Base-by-base conservation (phyloP, 108 stramenopile genomes). In the Parietichytrium sp. region DNA sequence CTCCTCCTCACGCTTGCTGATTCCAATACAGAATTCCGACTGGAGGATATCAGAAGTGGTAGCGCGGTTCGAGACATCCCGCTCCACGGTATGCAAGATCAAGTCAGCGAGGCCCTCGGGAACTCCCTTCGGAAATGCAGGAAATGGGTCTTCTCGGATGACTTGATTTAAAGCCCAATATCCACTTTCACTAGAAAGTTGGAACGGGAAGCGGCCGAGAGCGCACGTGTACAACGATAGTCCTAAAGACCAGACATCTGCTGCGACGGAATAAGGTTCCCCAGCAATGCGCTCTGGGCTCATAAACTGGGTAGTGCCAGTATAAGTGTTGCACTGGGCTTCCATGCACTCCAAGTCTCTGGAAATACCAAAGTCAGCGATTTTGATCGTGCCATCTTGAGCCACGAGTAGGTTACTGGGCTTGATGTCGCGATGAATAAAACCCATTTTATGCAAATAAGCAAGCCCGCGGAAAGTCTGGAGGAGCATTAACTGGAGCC, bases 301-400 rank as follows among this genome's bases (percentile, higher is more conserved):
- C 91, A 92, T 91, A 83, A 91, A 91, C 29, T 54, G 80, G 12
- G 87, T 51, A 16, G 92, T 91, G 54, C 92, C 92, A 18, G 86
- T 79, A 38, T 91, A 90, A 8, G 91, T 88, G 3, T 79, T 55
- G n/a, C 90, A 88, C 15, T 53, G 2, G 16, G 61, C 42, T 2
- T 33, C 12, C 30, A 79, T 53, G 78, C 54, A 55, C 31, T 50
- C 81, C 10, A 91, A 61, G 20, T 52, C 49, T 23, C 85, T 50
- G 12, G 86, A 42, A 33, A 89, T 53, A 49, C 91, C 91, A 51
- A 90, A 91, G 52, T 91, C 91, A 42, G 83, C 53, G 45, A 91
- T 45, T 50, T 90, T 90, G 3, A 89, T 80, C 4, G 30, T 54
- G 3, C 88, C 89, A 13, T 50, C 27, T 7, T 25, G 27, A 48